Percentiles rank a stretch among this genome's conserved stretches.
Evolutionary conservation across 768 basidiomycete species (phyloP).

Genomic region (Boletus sensibilis): DNA sequence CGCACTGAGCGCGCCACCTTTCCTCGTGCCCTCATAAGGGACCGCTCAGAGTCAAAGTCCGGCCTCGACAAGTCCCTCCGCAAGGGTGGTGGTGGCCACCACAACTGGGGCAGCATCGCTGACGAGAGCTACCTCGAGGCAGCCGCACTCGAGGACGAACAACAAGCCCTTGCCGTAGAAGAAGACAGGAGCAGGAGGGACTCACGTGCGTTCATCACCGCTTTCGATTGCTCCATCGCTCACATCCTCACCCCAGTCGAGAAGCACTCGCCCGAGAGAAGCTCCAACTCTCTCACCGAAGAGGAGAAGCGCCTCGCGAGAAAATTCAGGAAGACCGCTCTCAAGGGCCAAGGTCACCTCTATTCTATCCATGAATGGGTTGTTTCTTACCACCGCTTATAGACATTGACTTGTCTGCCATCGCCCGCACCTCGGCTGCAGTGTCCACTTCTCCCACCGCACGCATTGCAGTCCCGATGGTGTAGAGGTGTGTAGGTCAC

Average conservation of each 20-base stretch:
- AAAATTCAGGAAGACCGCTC: slow-evolving; percentile 69
- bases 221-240: slow-evolving; percentile 5
- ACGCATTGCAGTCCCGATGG: slow-evolving; percentile 6
- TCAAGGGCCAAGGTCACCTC: slow-evolving; percentile 56
- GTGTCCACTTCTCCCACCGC: slow-evolving; percentile 53
- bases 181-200: slow-evolving; percentile 13
- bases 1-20: slow-evolving; percentile 73
- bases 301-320: slow-evolving; percentile 65
- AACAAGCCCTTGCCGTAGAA: slow-evolving; percentile 42
- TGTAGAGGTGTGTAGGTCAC: slow-evolving; percentile 21
- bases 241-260: slow-evolving; percentile 14
- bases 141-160: slow-evolving; percentile 59
- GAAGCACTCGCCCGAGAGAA: slow-evolving; percentile 36
- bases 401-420: slow-evolving; percentile 65
- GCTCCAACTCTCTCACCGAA: slow-evolving; percentile 47
- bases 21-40: slow-evolving; percentile 69
- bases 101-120: slow-evolving; percentile 81
- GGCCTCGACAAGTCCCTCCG: slow-evolving; percentile 70
- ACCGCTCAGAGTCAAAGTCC: slow-evolving; percentile 77
- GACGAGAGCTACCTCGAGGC: slow-evolving; percentile 63
- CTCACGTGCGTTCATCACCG: slow-evolving; percentile 17
- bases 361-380: background rate
- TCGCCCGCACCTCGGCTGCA: slow-evolving; percentile 81
- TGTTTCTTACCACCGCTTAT: slow-evolving; percentile 2
- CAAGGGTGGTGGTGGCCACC: slow-evolving; percentile 76